Evolutionary conservation across 805 yeast genomes (phyloP).

Genomic region (Yamadazyma paraphyllophila): DNA sequence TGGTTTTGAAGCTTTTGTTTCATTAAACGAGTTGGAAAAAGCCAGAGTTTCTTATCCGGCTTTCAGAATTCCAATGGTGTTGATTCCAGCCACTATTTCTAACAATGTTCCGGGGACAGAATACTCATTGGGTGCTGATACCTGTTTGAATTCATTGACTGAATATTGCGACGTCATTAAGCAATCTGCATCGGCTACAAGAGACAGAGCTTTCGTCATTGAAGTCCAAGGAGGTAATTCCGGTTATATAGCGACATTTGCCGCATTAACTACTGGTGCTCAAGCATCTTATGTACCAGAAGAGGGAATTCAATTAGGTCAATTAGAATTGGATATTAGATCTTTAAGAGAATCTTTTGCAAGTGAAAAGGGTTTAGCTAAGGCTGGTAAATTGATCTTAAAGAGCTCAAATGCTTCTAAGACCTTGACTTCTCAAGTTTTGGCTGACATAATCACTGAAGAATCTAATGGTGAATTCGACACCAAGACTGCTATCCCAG

Average conservation of each 20-base stretch:
- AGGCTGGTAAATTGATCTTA: conserved; percentile 82
- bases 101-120: conserved; percentile 99
- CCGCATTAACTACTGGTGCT: conserved; percentile 87
- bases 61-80: conserved; percentile 90
- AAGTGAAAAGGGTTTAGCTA: conserved; percentile 71
- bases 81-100: conserved; percentile 93
- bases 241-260: conserved; percentile 87
- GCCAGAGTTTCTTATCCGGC: conserved; percentile 82
- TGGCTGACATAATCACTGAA: conserved; percentile 80
- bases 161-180: conserved; percentile 93
- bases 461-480: conserved; percentile 78
- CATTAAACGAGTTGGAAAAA: conserved; percentile 76
- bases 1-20: conserved; percentile 93
- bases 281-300: conserved; percentile 91
- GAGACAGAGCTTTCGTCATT: conserved; percentile 92
- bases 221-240: conserved; percentile 98
- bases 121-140: conserved; percentile 91
- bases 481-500: conserved; percentile 93
- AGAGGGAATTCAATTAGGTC: conserved; percentile 63
- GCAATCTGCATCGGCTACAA: conserved; percentile 90
- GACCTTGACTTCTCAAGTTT: conserved; percentile 75
- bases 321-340: conserved; percentile 73
- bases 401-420: conserved; percentile 81
- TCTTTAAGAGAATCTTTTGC: conserved; percentile 66
- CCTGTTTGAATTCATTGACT: conserved; percentile 88